phyloP scores from a whole-genome alignment of 208 protist species.

The Acanthamoeba lenticulata region DNA sequence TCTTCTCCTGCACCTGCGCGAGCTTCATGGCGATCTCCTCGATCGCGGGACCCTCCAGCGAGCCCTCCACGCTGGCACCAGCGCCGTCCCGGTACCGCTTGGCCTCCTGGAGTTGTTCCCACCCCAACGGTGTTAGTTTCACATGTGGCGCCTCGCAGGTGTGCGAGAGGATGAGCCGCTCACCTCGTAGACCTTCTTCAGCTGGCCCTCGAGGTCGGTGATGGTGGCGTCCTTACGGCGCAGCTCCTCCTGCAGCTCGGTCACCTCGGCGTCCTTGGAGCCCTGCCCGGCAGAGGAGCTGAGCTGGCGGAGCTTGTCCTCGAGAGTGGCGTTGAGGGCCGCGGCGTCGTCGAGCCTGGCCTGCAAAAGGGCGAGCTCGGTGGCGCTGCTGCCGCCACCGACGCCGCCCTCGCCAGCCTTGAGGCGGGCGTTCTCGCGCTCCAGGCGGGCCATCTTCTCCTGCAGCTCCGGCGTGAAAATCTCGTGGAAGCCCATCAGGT shows the following conservation, averaged over 20 bases:
- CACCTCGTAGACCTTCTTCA: neutral
- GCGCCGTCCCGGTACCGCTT: neutral
- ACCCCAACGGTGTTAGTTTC: neutral
- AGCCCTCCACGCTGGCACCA: neutral
- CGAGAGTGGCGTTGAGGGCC: neutral
- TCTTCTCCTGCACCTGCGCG: constrained; percentile 54
- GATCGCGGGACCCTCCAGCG: neutral
- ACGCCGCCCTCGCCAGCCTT: neutral
- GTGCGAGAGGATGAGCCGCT: neutral
- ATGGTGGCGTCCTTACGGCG: neutral
- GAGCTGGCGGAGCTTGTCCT: neutral
- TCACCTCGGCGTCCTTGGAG: neutral
- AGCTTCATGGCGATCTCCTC: constrained; percentile 34
- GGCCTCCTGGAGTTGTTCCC: neutral
- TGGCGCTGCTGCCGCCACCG: neutral
- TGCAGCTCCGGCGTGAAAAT: constrained; percentile 55
- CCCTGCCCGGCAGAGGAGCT: neutral
- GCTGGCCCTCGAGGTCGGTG: neutral
- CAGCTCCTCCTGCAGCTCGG: neutral
- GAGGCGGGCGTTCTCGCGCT: constrained; percentile 19
- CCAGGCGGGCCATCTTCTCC: constrained; percentile 51
- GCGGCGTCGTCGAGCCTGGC: constrained; percentile 46
- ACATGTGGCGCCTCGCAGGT: no score
- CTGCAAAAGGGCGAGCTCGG: neutral
- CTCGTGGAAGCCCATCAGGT: neutral